These are phyloP conservation scores for Vitis amurensis DNA, from an alignment of 164 flowering plant genomes.

Conservation along the genomic window DNA sequence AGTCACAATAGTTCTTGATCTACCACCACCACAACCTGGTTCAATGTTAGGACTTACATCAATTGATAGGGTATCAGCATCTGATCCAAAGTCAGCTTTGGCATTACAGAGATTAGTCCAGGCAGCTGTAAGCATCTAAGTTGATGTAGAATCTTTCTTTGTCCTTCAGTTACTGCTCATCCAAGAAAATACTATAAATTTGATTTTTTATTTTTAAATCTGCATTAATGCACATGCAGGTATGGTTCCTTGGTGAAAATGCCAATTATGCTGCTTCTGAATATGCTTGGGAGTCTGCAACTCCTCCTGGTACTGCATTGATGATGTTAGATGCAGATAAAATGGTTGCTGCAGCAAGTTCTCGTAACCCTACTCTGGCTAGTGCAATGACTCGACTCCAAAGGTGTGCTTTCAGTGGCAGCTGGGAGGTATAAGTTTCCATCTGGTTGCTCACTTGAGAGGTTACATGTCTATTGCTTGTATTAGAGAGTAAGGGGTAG, in stretches of 20 bases:
- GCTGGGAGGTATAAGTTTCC: constrained; percentile 85
- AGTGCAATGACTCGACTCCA: constrained; percentile 96
- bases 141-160: neutral
- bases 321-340: constrained; percentile 99
- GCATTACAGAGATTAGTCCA: constrained; percentile 95
- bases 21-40: constrained; percentile 98
- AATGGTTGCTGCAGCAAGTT: constrained; percentile 99
- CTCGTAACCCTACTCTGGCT: constrained; percentile 95
- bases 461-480: neutral
- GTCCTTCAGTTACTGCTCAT: neutral
- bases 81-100: constrained; percentile 98
- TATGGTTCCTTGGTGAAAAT: constrained; percentile 99
- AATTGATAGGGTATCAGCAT: constrained; percentile 85
- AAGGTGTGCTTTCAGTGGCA: constrained; percentile 96
- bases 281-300: constrained; percentile 99
- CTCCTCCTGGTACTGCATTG: constrained; percentile 98
- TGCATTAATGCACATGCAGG: constrained; percentile 45
- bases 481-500: neutral
- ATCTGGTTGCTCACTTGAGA: neutral
- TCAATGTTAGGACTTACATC: constrained; percentile 79
- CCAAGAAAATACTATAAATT: neutral
- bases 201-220: neutral
- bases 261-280: constrained; percentile 99
- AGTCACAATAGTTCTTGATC: constrained; percentile 95
- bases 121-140: constrained; percentile 78